These are phyloP conservation scores for Amanita brunnescens DNA, from an alignment of 768 basidiomycete species.

Conservation along the genomic window DNA sequence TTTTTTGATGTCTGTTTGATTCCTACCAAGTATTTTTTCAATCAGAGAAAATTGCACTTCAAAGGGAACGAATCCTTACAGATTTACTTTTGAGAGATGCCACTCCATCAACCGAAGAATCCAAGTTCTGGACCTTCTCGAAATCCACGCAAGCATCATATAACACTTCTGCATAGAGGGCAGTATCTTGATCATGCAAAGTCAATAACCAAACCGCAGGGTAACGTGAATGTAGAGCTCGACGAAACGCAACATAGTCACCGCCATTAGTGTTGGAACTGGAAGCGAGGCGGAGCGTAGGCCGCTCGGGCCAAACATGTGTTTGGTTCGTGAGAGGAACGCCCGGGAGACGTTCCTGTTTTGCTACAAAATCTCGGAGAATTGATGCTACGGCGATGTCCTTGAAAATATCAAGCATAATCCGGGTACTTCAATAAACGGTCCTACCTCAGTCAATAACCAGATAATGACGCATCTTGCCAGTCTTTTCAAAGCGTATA, in stretches of 20 bases:
- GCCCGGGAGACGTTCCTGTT: conserved; percentile 52
- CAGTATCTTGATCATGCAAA: conserved; percentile 53
- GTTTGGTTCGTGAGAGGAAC: conserved; percentile 38
- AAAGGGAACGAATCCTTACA: conserved; percentile 6
- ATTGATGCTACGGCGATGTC: conserved; percentile 60
- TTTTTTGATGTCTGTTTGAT: conserved; percentile 27
- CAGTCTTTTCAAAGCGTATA: conserved; percentile 59
- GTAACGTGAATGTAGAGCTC: conserved; percentile 45
- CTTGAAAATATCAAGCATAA: conserved; percentile 22
- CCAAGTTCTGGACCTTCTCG: conserved; percentile 18
- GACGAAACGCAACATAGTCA: conserved; percentile 58
- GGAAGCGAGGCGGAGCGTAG: conserved; percentile 26
- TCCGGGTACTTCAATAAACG: background rate
- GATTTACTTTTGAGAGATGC: background rate
- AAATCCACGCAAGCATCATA: conserved; percentile 46
- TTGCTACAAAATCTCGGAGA: conserved; percentile 59
- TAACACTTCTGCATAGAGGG: conserved; percentile 40
- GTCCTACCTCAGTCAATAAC: conserved; percentile 63
- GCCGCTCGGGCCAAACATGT: conserved; percentile 47
- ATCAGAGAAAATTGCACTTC: background rate
- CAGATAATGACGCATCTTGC: conserved; percentile 51
- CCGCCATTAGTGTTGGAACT: conserved; percentile 50
- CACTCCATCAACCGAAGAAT: conserved; percentile 2
- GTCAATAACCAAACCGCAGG: conserved; percentile 61
- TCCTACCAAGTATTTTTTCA: background rate